Evolutionary conservation across 345 rosid species (phyloP).

Genomic region (Balakata baccata): DNA sequence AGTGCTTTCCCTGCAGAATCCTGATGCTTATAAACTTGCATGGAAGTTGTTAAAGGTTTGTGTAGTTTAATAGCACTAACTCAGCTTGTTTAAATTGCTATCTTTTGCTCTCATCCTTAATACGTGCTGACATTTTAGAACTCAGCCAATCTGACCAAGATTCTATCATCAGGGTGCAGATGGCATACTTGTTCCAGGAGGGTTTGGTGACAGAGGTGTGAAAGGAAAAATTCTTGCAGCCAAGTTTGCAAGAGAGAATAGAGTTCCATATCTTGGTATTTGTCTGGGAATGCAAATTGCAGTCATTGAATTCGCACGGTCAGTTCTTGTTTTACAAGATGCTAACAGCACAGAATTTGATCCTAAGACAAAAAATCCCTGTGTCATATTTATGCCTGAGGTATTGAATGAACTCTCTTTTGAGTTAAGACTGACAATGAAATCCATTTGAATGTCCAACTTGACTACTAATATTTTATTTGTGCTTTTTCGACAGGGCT

Average conservation of each 20-base stretch:
- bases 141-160: constrained; percentile 14
- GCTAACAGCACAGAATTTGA: constrained; percentile 93
- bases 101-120: neutral
- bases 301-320: constrained; percentile 87
- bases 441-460: neutral
- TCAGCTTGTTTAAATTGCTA: neutral
- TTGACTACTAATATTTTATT: neutral
- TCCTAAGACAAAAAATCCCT: constrained; percentile 64
- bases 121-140: neutral
- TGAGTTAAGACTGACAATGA: neutral
- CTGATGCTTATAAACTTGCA: constrained; percentile 79
- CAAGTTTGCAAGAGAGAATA: constrained; percentile 84
- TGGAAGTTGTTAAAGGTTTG: constrained; percentile 80
- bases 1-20: constrained; percentile 51
- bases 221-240: constrained; percentile 93
- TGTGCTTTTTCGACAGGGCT: constrained; percentile 51
- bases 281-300: constrained; percentile 99
- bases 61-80: neutral
- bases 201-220: constrained; percentile 98
- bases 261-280: constrained; percentile 89
- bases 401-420: constrained; percentile 25
- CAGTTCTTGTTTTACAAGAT: constrained; percentile 69
- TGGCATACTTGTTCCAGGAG: constrained; percentile 93
- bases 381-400: constrained; percentile 96
- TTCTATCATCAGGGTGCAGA: constrained; percentile 60